Conservation (phyloP, 257 asterid genomes). For the Solanum pennellii region DNA sequence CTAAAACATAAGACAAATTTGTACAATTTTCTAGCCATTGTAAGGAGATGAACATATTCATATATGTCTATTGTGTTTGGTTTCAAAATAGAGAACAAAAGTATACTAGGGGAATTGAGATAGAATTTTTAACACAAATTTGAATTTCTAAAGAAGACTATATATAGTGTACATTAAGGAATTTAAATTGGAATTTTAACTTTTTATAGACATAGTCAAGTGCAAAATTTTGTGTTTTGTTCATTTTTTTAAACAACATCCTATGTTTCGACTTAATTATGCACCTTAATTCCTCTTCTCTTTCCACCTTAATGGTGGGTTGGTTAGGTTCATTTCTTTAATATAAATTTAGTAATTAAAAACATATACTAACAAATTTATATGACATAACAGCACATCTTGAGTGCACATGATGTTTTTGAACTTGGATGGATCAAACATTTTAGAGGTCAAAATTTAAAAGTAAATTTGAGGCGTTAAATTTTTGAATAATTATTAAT, state of each 20-base stretch:
- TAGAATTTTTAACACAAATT: not conserved
- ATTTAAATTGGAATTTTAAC: not conserved
- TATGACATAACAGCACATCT: too few species aligned
- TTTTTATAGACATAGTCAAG: not conserved
- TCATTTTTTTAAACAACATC: not conserved
- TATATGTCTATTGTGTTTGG: not conserved
- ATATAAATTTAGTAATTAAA: not conserved
- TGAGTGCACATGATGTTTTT: not conserved
- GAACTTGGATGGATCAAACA: too few species aligned
- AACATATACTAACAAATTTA: not conserved
- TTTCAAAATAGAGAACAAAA: not conserved
- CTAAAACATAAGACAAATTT: not conserved
- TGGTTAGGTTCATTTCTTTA: not conserved
- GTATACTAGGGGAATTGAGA: not conserved
- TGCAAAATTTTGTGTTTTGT: not conserved
- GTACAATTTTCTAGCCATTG: not conserved
- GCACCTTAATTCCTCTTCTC: not conserved
- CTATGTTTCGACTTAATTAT: not conserved
- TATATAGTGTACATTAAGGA: not conserved
- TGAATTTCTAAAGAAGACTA: not conserved
- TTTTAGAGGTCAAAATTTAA: fast-evolving
- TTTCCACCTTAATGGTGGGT: not conserved
- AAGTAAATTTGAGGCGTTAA: not conserved
- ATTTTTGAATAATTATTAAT: too few species aligned
- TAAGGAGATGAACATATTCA: not conserved